These are phyloP conservation scores for Exophiala dermatitidis DNA, from an alignment of 2,329 filamentous ascomycete species.

Conservation along the genomic window DNA sequence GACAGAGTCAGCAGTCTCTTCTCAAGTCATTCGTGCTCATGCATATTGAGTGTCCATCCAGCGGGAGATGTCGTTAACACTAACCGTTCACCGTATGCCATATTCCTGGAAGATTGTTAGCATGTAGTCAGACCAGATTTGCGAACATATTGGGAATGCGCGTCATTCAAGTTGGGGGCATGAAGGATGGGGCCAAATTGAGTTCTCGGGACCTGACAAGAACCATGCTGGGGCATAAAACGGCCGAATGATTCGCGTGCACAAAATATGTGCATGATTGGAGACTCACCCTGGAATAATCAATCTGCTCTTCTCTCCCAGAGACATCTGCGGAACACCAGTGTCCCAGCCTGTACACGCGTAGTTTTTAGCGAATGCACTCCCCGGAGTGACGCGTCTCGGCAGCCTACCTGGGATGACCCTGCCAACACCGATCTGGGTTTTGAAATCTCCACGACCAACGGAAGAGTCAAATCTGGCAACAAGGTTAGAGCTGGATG, in stretches of 20 bases:
- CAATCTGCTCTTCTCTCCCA: conserved; percentile 83
- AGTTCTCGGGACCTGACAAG: neutral
- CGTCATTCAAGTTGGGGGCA: neutral
- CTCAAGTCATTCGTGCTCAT: neutral
- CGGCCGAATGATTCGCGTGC: neutral
- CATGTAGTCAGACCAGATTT: neutral
- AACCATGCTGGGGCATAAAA: neutral
- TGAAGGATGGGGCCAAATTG: neutral
- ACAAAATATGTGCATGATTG: neutral
- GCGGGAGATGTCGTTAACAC: conserved; percentile 21
- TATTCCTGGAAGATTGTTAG: conserved; percentile 14
- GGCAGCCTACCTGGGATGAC: conserved; percentile 70
- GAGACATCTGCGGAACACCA: conserved; percentile 74
- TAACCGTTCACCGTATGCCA: conserved; percentile 37
- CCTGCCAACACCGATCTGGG: conserved; percentile 69
- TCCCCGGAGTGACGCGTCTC: no score
- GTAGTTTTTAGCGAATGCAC: no score
- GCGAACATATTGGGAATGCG: neutral
- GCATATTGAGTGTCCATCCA: neutral
- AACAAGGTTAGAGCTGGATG: neutral
- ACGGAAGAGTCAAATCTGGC: conserved; percentile 81
- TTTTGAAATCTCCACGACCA: conserved; percentile 67
- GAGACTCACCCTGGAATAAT: conserved; percentile 65
- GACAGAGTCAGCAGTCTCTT: conserved; percentile 8
- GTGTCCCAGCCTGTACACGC: conserved; percentile 67